Percentiles rank a stretch among this genome's conserved stretches.
Conservation (phyloP, 495 filamentous ascomycete species). For the Daldinia loculata region DNA sequence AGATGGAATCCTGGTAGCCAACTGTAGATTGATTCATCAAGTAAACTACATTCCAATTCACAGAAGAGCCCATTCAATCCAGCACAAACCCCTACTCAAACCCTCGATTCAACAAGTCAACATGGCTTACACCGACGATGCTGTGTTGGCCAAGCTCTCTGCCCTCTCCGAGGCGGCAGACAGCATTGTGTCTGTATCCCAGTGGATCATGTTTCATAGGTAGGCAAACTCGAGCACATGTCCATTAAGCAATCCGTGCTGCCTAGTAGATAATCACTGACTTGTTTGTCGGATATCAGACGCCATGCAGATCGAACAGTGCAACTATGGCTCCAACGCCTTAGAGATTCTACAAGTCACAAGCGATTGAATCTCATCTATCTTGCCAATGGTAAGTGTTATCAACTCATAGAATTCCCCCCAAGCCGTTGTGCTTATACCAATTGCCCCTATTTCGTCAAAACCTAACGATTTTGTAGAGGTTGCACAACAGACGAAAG, state of each 20-base stretch:
- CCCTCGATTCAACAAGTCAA: neutral
- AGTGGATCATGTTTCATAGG: slow-evolving; percentile 99
- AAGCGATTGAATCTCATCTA: slow-evolving; percentile 94
- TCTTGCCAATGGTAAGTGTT: slow-evolving; percentile 83
- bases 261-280: slow-evolving; percentile 23
- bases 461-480: slow-evolving; percentile 63
- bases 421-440: slow-evolving; percentile 29
- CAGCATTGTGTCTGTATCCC: slow-evolving; percentile 90
- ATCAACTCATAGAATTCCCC: neutral
- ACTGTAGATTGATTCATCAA: slow-evolving; percentile 37
- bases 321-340: slow-evolving; percentile 84
- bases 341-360: slow-evolving; percentile 82
- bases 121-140: slow-evolving; percentile 96
- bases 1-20: slow-evolving; percentile 31
- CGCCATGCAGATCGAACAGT: slow-evolving; percentile 89
- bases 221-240: slow-evolving; percentile 53
- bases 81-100: neutral
- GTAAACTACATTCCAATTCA: slow-evolving; percentile 17
- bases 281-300: slow-evolving; percentile 55
- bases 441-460: neutral
- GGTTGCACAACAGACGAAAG: slow-evolving; percentile 93
- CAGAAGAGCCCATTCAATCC: slow-evolving; percentile 3
- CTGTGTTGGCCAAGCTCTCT: slow-evolving; percentile 91
- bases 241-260: slow-evolving; percentile 3
- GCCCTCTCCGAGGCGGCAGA: slow-evolving; percentile 96